Base-by-base conservation (phyloP, 345 rosid species). In the Pelargonium nanum region DNA sequence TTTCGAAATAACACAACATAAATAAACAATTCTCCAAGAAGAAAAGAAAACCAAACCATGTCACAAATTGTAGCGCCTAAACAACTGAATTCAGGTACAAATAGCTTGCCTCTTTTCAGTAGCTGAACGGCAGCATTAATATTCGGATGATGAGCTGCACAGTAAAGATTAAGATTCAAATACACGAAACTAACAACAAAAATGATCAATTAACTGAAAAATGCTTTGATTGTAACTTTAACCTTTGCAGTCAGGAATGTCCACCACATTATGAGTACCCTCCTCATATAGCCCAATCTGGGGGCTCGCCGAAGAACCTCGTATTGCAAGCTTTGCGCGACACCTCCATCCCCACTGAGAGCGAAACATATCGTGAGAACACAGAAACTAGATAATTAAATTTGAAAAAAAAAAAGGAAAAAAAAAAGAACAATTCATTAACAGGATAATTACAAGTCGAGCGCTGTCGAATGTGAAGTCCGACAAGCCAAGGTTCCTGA, bases 301-400 rank as follows among this genome's bases (percentile, higher is more conserved):
- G 57, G 89, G 93, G 67, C 77, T 73, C 52, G 30, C 64, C 2
- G 85, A 70, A 5, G 87, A 64, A 23, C 98, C 96, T n/a, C 98
- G 95, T 64, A 89, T 81, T 1, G 95, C 98, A 24, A 92, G 59
- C 63, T 92, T 92, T 2, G 98, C 98, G 53, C 95, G 83, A 67
- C 96, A 89, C 58, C 96, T 78, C 98, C 95, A 92, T 65, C 83
- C 98, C 85, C 89, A 83, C 95, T 92, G 83, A 25, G 40, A 50
- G 22, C 19, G 40, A 73, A 34, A 15, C 59, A 63, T 5, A 57
- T 24, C 52, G 5, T 12, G 1, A 32, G 1, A 54, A 52, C 62
- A 67, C 16, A 20, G 32, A 22, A 65, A 61, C 57, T 68, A 67
- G 71, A 56, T 23, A 32, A 24, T 25, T 45, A 26, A 30, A 44